A percentile compares a stretch with the other conserved stretches of the same genome.
Conservation (phyloP, 192 early-diverging fungal genomes). For the Gaertneriomyces semiglobifer region DNA sequence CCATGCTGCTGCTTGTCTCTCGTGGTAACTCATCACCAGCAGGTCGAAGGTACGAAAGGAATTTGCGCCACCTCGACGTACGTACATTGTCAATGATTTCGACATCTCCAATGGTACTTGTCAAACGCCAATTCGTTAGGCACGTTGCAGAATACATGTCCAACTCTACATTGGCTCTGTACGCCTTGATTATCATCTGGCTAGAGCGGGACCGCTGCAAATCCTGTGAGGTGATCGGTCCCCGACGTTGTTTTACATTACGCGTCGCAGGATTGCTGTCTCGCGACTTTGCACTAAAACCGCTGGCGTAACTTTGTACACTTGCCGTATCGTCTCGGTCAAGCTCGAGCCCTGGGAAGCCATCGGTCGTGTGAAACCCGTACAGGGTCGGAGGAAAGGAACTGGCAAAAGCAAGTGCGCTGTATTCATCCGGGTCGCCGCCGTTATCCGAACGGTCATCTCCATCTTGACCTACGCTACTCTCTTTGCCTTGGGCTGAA, state of each 20-base stretch:
- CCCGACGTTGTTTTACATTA: constrained; percentile 10
- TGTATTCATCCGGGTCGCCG: constrained; percentile 3
- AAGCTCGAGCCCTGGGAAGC: background rate
- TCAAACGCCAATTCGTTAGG: constrained; percentile 48
- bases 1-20: constrained; percentile 63
- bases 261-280: background rate
- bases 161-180: constrained; percentile 50
- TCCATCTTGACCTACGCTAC: background rate
- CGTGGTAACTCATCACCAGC: constrained; percentile 54
- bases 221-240: constrained; percentile 37
- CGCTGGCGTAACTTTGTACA: constrained; percentile 10
- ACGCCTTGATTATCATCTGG: constrained; percentile 52
- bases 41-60: constrained; percentile 63
- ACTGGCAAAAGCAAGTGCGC: constrained; percentile 22
- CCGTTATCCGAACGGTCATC: constrained; percentile 1
- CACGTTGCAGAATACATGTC: constrained; percentile 48
- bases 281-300: constrained; percentile 4
- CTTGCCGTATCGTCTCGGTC: constrained; percentile 21
- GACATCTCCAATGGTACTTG: constrained; percentile 54
- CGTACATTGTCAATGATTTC: constrained; percentile 77
- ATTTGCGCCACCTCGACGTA: constrained; percentile 74
- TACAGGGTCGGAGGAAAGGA: constrained; percentile 20
- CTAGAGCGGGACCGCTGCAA: constrained; percentile 42
- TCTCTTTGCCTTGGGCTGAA: background rate
- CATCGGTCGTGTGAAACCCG: constrained; percentile 5